A percentile compares a stretch with the other conserved stretches of the same genome.
Evolutionary conservation across 805 yeast species (phyloP).

Genomic region (Candida pini): DNA sequence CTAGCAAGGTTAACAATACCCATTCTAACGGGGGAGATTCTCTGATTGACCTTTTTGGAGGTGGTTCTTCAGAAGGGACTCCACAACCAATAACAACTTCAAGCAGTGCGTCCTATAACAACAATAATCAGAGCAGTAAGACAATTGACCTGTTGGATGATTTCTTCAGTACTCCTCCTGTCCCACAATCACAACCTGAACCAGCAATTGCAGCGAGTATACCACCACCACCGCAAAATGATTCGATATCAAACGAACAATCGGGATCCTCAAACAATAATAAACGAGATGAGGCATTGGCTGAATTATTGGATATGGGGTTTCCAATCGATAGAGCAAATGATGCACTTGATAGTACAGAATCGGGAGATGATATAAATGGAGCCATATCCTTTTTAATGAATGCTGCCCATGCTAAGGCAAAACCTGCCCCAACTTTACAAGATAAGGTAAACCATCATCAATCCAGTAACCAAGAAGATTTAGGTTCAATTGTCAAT

Average conservation of each 20-base stretch:
- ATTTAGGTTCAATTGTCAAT: constrained; percentile 37
- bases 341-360: constrained; percentile 49
- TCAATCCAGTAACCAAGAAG: constrained; percentile 20
- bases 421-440: constrained; percentile 4
- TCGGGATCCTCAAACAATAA: constrained; percentile 1
- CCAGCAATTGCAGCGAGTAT: constrained; percentile 1
- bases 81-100: too few relatives aligned
- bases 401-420: constrained; percentile 46
- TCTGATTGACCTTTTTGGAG: too few relatives aligned
- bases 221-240: too few relatives aligned
- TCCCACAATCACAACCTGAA: background rate
- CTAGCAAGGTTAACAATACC: too few relatives aligned
- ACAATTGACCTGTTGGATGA: constrained; percentile 3
- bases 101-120: constrained; percentile 4
- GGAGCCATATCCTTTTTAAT: constrained; percentile 63
- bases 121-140: background rate
- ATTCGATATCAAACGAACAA: background rate
- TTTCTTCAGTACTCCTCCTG: constrained; percentile 1
- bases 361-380: constrained; percentile 50
- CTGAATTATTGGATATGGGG: constrained; percentile 77
- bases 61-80: too few relatives aligned
- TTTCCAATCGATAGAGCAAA: constrained; percentile 57
- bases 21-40: too few relatives aligned
- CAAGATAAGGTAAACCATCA: too few relatives aligned
- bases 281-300: constrained; percentile 46